phyloP scores from a whole-genome alignment of 2,329 filamentous ascomycete genomes.

The Sporothrix brasiliensis region DNA sequence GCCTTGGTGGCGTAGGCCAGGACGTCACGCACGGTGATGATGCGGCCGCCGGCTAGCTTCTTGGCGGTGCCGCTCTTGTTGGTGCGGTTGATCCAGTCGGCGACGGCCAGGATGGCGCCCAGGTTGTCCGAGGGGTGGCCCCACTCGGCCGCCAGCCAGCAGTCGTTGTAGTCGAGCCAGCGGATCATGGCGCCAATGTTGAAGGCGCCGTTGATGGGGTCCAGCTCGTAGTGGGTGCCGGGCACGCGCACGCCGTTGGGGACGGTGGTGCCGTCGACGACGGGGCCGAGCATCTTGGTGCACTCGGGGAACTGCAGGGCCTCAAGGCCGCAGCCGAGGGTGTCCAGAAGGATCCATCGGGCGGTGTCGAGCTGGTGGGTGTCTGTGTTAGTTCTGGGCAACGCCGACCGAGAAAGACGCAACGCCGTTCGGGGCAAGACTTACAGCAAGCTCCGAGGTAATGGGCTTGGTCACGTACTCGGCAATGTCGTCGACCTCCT shows the following conservation, averaged over 20 bases:
- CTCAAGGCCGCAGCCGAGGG: slow-evolving; percentile 93
- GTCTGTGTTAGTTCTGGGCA: neutral
- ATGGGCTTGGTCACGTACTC: slow-evolving; percentile 90
- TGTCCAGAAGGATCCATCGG: slow-evolving; percentile 94
- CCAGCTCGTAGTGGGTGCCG: slow-evolving; percentile 90
- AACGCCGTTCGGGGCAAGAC: slow-evolving; percentile 43
- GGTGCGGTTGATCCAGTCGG: slow-evolving; percentile 96
- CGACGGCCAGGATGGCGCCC: slow-evolving; percentile 92
- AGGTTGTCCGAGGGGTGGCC: slow-evolving; percentile 98
- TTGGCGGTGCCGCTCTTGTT: slow-evolving; percentile 54
- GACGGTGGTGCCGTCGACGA: slow-evolving; percentile 86
- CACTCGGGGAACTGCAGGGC: slow-evolving; percentile 95
- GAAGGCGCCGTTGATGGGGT: slow-evolving; percentile 94
- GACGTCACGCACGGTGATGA: slow-evolving; percentile 85
- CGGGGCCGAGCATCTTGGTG: slow-evolving; percentile 88
- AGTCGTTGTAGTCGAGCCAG: slow-evolving; percentile 99
- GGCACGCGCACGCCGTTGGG: slow-evolving; percentile 90
- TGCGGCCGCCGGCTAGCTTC: slow-evolving; percentile 76
- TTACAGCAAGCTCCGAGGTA: slow-evolving; percentile 87
- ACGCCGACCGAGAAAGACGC: neutral
- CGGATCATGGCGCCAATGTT: slow-evolving; percentile 99
- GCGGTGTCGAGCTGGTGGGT: slow-evolving; percentile 74
- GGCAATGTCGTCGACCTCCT: slow-evolving; percentile 93
- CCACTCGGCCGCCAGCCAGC: slow-evolving; percentile 93
- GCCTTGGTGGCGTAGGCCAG: slow-evolving; percentile 99